Percentiles rank a stretch among this genome's conserved stretches.
These are phyloP conservation scores for Coemansia javaensis DNA, from an alignment of 192 early-diverging fungal genomes.

Conservation along the genomic window DNA sequence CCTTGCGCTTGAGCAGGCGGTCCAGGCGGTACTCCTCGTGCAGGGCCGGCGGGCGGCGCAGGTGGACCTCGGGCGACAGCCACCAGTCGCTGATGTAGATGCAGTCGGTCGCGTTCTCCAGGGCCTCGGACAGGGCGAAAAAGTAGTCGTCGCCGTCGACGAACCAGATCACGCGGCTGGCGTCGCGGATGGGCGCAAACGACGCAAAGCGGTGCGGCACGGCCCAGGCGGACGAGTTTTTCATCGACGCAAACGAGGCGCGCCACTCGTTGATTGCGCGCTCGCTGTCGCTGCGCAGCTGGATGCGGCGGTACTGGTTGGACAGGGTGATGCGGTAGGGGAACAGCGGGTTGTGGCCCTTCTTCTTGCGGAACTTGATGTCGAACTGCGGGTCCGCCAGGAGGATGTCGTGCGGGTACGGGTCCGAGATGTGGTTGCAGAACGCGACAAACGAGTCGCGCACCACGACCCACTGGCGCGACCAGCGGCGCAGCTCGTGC, in stretches of 20 bases:
- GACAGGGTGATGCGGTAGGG: conserved; percentile 58
- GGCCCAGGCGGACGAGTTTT: conserved; percentile 60
- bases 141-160: conserved; percentile 76
- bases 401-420: conserved; percentile 50
- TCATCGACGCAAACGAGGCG: conserved; percentile 56
- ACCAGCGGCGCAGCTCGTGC: conserved; percentile 54
- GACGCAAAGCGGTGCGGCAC: conserved; percentile 61
- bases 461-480: conserved; percentile 65
- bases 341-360: conserved; percentile 52
- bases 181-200: conserved; percentile 69
- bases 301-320: conserved; percentile 60
- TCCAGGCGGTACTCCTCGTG: conserved; percentile 78
- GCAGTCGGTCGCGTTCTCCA: conserved; percentile 60
- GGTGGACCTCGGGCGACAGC: conserved; percentile 82
- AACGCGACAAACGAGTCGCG: conserved; percentile 65
- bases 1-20: conserved; percentile 71
- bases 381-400: conserved; percentile 51
- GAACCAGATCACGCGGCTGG: conserved; percentile 61
- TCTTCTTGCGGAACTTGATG: conserved; percentile 46
- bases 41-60: conserved; percentile 67
- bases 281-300: conserved; percentile 63
- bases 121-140: conserved; percentile 67
- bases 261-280: conserved; percentile 68
- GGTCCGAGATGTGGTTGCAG: conserved; percentile 48
- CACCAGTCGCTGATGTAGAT: conserved; percentile 85